Conservation (phyloP, 441 rosid genomes). For the Erysimum cheiri region DNA sequence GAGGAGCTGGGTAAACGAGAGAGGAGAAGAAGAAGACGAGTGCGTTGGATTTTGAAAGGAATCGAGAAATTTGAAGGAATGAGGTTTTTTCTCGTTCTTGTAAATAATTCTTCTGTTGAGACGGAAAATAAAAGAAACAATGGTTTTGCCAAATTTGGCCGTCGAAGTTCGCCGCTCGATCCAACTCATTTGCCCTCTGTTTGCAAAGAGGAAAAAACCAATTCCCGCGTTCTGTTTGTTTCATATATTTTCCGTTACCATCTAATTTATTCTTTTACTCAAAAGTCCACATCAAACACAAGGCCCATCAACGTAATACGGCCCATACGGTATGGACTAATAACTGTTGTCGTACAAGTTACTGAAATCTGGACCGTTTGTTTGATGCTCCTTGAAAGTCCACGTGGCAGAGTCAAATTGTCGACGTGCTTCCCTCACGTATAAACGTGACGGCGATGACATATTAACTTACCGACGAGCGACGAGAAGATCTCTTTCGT, state of each 20-base stretch:
- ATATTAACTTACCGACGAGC: neutral
- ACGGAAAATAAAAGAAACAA: constrained; percentile 17
- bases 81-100: neutral
- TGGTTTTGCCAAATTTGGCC: constrained; percentile 43
- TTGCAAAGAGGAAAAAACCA: neutral
- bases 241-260: constrained; percentile 13
- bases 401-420: neutral
- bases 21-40: constrained; percentile 20
- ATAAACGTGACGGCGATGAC: constrained; percentile 34
- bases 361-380: neutral
- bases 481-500: neutral
- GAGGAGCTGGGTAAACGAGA: constrained; percentile 30
- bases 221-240: constrained; percentile 47
- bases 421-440: constrained; percentile 39
- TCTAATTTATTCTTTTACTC: neutral
- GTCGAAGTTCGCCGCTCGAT: constrained; percentile 33
- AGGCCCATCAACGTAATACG: neutral
- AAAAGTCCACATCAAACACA: neutral
- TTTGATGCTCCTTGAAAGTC: neutral
- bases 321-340: constrained; percentile 1
- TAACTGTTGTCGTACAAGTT: too few species aligned
- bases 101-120: constrained; percentile 1
- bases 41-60: constrained; percentile 4
- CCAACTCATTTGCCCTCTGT: constrained; percentile 40
- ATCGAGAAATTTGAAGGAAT: neutral